Base-by-base conservation (phyloP, 75 land plant species). In the Pinus tabuliformis region DNA sequence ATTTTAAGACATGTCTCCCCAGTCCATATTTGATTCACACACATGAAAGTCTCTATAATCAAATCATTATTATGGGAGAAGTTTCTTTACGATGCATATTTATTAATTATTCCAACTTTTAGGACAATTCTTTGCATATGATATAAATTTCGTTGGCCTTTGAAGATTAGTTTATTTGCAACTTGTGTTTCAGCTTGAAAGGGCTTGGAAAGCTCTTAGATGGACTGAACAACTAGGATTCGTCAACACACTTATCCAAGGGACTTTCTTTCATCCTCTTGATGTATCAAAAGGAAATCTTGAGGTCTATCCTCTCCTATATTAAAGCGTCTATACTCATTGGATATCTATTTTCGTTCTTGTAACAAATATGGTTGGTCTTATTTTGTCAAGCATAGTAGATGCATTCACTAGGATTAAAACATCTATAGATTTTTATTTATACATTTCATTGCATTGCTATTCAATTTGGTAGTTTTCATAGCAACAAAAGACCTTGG, bases 151-250 rank as follows among this genome's bases (percentile, higher is more conserved):
- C 4, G 18, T 58, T 58, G n/a, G 13, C 14, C 20, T 30, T 36
- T 75, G 18, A 75, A 58, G 13, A 22, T 75, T 75, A 4, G 28
- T 20, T 22, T 75, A 56, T 26, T 57, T 58, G 37, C 0, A 33
- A 42, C 78, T 20, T 52, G 28, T 52, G 16, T 76, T 81, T 56
- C 80, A 95, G 98, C 86, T 95, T 75, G 85, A 87, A 74, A 84
- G 98, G 78, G 93, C 95, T 28, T 95, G 98, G 98, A 81, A 73
- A 62, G 79, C 95, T 63, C 78, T 95, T 56, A 85, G 70, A 18
- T 95, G 89, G 95, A 74, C 28, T n/a, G 95, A 92, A 83, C 87
- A 86, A 64, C 37, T 85, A 60, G 88, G 80, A 18, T 63, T 95
- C 6, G 60, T 87, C 22, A 56, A 12, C 57, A 62, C 86, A 13